Base-by-base conservation (phyloP, 176 grass and related monocot species). In the Bonia amplexicaulis region DNA sequence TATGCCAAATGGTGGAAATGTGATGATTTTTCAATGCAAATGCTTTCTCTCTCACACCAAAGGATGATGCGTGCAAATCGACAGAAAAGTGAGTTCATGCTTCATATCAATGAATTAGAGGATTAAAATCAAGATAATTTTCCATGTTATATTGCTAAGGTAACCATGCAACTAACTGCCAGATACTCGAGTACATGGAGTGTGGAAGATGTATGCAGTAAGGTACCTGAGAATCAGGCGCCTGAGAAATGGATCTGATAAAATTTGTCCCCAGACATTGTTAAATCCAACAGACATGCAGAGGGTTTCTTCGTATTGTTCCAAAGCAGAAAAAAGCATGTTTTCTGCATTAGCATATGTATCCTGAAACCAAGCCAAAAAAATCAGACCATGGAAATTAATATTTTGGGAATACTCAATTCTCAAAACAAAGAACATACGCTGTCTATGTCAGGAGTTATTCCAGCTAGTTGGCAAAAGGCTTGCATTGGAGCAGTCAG, bases 401-500 rank as follows among this genome's bases (percentile, higher is more conserved):
- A 82, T 52, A 49, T 52, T 66, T 31, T 35, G 20, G 9, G 76
- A 49, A 80, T 54, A 70, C 4, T 39, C n/a, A 80, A 55, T 6
- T 72, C 16, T 78, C 66, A 37, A 83, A 87, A 54, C 42, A 76
- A 59, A 70, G 59, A 82, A 75, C 91, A 68, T 94, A 96, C 97
- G 0, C 25, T 78, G 22, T 92, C 91, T 26, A 94, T 80, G 87
- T 91, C 92, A 12, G 93, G 86, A 90, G 84, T 85, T 88, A 96
- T 88, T 64, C 91, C 93, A 70, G 90, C 88, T 85, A 99, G 88
- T 78, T 94, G 86, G 90, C 93, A 99, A 76, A 99, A 99, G 14
- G 97, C 97, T 84, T 96, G 91, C 74, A 99, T 85, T 35, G 97
- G 97, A 69, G 93, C 85, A 94, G 97, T 99, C 66, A 99, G 87